Base-by-base conservation (phyloP, 257 asterid genomes). In the Petrea volubilis region DNA sequence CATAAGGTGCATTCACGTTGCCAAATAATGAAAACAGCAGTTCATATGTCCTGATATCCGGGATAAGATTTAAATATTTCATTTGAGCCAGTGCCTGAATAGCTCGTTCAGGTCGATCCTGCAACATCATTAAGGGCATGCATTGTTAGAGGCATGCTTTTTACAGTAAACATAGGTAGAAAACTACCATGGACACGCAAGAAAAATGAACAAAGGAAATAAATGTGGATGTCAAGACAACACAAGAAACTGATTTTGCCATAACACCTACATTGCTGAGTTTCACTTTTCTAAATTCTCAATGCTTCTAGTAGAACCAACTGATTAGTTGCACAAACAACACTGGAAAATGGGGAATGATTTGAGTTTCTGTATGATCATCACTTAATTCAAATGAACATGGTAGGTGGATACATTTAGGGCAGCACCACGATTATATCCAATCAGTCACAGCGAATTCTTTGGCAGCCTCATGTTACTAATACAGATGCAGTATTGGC, bases 81-180 rank as follows among this genome's bases (percentile, higher is more conserved):
- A 91, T 85, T 83, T 78, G 85, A 66, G 85, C 85, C 80, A 85
- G 78, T 67, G 82, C 75, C 50, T 71, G 75, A 47, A 89, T 75
- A 36, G 97, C 97, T 67, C 89, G 84, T 74, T 89, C 97, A 52
- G 95, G 95, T 74, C 51, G 84, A 79, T 89, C 98, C 98, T 93
- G 86, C 86, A 83, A 66, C 74, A 84, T 72, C 25, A 80, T 80
- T 43, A 59, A 71, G 68, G 28, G 65, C 70, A 70, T 21, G 59
- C 27, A 55, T 49, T 43, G 64, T 20, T 59, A 21, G 72, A 44
- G 67, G 64, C 13, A 38, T 5, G 46, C 11, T 13, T 49, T 12
- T 31, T 10, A 13, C 63, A 15, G 23, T 49, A 20, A n/a, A n/a
- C 21, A 25, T 3, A 29, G 25, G 28, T 61, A 44, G 70, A 53